Evolutionary conservation across 1,284 basidiomycete genomes (phyloP).

Genomic region (Trichosporon sp.): DNA sequence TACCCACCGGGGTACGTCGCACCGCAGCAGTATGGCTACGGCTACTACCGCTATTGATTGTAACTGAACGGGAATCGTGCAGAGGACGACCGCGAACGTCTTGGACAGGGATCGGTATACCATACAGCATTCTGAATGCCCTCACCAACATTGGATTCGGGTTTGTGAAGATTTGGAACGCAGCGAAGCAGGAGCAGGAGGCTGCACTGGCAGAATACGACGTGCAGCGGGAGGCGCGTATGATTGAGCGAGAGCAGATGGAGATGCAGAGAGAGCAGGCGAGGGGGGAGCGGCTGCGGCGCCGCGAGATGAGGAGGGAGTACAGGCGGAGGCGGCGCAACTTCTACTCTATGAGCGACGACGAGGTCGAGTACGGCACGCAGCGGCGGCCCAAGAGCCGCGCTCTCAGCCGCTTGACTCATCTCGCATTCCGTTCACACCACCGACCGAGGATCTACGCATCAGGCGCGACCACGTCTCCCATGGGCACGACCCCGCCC

Average conservation of each 20-base stretch:
- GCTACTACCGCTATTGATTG: conserved; percentile 12
- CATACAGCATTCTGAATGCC: no score
- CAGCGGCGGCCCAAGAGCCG: not conserved
- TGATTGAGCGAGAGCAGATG: conserved; percentile 3
- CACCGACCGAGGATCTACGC: not conserved
- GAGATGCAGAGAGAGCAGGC: not conserved
- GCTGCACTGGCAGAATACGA: not conserved
- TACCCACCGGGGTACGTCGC: conserved; percentile 16
- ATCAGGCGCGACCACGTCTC: not conserved
- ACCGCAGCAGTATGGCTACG: conserved; percentile 8
- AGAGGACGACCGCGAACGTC: not conserved
- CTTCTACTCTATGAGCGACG: conserved; percentile 10
- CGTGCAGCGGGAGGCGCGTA: not conserved
- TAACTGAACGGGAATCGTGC: conserved; percentile 11
- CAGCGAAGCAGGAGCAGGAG: not conserved
- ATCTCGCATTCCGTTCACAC: not conserved
- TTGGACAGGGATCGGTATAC: not conserved
- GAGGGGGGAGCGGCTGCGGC: not conserved
- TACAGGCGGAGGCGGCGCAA: conserved; percentile 3
- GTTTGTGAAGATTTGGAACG: not conserved
- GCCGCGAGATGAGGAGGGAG: conserved; percentile 4
- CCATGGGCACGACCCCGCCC: not conserved
- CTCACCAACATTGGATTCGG: not conserved
- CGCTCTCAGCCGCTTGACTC: not conserved
- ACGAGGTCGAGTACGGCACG: not conserved